A percentile compares a stretch with the other conserved stretches of the same genome.
Evolutionary conservation across 192 early-diverging fungal genomes (phyloP).

Genomic region (Gamsiella multidivaricata): DNA sequence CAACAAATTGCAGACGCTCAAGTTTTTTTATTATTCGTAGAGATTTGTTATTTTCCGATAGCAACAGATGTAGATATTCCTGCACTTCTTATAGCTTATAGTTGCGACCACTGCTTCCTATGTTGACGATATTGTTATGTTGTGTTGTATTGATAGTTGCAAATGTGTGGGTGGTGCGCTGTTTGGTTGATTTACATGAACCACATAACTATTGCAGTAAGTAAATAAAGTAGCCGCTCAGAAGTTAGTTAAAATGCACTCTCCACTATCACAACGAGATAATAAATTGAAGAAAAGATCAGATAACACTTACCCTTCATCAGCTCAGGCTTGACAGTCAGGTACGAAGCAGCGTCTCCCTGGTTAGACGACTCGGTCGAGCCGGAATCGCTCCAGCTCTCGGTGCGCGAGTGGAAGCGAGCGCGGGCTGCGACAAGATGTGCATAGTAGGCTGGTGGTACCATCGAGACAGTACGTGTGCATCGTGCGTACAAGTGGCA

Average conservation of each 20-base stretch:
- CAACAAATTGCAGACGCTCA: too few relatives aligned
- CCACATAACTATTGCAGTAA: constrained; percentile 29
- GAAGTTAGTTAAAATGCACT: neutral
- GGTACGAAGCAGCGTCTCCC: constrained; percentile 25
- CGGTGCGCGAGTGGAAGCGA: constrained; percentile 81
- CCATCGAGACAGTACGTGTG: constrained; percentile 87
- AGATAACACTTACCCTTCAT: constrained; percentile 49
- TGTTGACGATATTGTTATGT: neutral
- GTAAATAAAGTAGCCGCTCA: neutral
- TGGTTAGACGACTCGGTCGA: constrained; percentile 24
- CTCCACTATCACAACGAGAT: too few relatives aligned
- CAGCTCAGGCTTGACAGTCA: constrained; percentile 54
- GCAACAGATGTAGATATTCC: too few relatives aligned
- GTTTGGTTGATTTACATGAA: constrained; percentile 20
- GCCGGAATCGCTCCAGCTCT: constrained; percentile 57
- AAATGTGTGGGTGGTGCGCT: too few relatives aligned
- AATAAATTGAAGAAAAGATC: neutral
- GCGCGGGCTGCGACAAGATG: constrained; percentile 90
- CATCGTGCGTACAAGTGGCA: constrained; percentile 92
- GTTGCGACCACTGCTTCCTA: neutral
- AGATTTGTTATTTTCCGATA: too few relatives aligned
- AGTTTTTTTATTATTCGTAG: too few relatives aligned
- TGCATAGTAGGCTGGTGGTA: constrained; percentile 93
- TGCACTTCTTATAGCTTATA: too few relatives aligned
- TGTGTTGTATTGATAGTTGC: neutral